Conservation (phyloP, 129 eudicot genomes). For the Tagetes erecta region DNA sequence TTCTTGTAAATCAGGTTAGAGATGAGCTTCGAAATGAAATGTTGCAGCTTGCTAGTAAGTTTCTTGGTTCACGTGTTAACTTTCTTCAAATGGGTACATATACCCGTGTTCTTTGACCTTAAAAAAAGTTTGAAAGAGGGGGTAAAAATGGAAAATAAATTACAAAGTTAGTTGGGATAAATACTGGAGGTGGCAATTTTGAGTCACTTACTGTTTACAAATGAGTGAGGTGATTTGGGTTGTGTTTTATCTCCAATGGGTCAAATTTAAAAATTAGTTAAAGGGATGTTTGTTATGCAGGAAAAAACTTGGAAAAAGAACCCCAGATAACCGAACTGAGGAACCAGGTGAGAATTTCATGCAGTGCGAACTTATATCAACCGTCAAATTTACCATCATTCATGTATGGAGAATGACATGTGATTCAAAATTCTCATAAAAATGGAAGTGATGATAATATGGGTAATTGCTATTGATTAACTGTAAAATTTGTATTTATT, state of each 20-base stretch:
- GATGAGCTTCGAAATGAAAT: slow-evolving; percentile 78
- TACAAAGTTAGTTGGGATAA: slow-evolving; percentile 3
- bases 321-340: too few relatives aligned
- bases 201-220: neutral
- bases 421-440: neutral
- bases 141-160: neutral
- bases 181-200: neutral
- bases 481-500: neutral
- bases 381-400: neutral
- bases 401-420: neutral
- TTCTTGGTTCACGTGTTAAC: slow-evolving; percentile 2
- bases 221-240: neutral
- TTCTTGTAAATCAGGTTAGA: slow-evolving; percentile 49
- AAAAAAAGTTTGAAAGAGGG: neutral
- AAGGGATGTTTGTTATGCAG: slow-evolving; percentile 40
- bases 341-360: too few relatives aligned
- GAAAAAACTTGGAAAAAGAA: slow-evolving; percentile 31
- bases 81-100: neutral
- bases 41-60: slow-evolving; percentile 76
- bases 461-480: slow-evolving; percentile 14
- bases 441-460: neutral
- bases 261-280: neutral
- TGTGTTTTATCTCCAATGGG: neutral
- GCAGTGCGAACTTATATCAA: neutral
- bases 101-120: neutral